Conservation (phyloP, 1,284 basidiomycete species). For the Leccinum solheimii region DNA sequence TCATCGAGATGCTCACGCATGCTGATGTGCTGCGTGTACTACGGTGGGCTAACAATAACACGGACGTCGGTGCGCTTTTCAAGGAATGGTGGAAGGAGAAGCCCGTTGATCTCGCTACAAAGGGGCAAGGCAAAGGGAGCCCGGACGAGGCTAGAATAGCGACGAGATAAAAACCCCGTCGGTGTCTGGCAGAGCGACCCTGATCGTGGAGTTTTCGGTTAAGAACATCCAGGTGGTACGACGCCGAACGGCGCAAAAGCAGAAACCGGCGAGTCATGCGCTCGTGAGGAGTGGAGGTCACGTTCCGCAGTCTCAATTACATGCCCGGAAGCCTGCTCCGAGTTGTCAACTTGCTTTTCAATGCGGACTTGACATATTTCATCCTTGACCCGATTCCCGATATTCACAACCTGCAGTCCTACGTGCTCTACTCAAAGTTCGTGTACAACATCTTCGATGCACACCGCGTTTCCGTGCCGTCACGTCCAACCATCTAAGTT, state of each 20-base stretch:
- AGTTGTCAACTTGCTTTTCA: too few relatives aligned
- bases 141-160: conserved; percentile 49
- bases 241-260: conserved; percentile 54
- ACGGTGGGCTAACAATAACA: conserved; percentile 93
- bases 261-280: conserved; percentile 20
- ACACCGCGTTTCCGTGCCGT: too few relatives aligned
- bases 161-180: conserved; percentile 54
- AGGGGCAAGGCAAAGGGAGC: conserved; percentile 52
- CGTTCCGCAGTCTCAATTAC: conserved; percentile 12
- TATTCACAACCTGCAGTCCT: too few relatives aligned
- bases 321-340: conserved; percentile 10
- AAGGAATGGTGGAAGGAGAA: conserved; percentile 85
- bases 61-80: conserved; percentile 62
- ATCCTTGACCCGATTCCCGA: too few relatives aligned
- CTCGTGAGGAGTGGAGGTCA: not conserved
- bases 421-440: too few relatives aligned
- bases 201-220: conserved; percentile 91
- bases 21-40: conserved; percentile 89
- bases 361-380: too few relatives aligned
- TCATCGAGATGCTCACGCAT: conserved; percentile 88
- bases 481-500: too few relatives aligned
- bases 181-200: conserved; percentile 54
- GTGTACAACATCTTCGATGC: too few relatives aligned
- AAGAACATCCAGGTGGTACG: conserved; percentile 90
- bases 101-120: conserved; percentile 66